Percentiles rank a stretch among this genome's conserved stretches.
phyloP scores from a whole-genome alignment of 202 grass and related monocot species.

The Schoenoplectus tabernaemontani region DNA sequence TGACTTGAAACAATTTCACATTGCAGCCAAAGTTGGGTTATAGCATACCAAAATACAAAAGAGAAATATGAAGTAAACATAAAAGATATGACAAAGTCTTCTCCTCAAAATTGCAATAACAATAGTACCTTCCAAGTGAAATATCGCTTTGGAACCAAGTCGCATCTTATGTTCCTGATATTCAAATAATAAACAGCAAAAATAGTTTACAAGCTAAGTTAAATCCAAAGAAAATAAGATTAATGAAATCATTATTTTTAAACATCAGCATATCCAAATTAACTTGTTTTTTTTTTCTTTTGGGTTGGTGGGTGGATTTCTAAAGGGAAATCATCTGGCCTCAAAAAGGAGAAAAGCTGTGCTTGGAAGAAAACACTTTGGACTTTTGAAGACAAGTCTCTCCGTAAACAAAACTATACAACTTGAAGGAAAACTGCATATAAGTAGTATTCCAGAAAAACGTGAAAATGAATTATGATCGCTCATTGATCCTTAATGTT shows the following conservation, averaged over 20 bases:
- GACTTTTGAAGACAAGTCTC: background rate
- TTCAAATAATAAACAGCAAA: slow-evolving; percentile 1
- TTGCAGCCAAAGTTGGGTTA: background rate
- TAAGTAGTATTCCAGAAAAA: background rate
- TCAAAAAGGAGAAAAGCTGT: background rate
- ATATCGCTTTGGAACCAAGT: slow-evolving; percentile 85
- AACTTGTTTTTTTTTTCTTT: background rate
- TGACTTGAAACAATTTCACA: background rate
- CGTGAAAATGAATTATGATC: background rate
- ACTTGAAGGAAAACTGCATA: background rate
- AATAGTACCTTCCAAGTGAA: slow-evolving; percentile 86
- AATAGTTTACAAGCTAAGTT: background rate
- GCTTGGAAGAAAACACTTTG: background rate
- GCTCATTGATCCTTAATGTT: background rate
- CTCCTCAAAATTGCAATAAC: background rate
- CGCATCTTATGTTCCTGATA: slow-evolving; percentile 98
- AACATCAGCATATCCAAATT: slow-evolving; percentile 6
- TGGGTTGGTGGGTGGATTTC: too few relatives aligned
- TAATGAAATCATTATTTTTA: background rate
- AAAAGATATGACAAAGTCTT: background rate
- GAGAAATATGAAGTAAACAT: slow-evolving; percentile 13
- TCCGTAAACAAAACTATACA: background rate
- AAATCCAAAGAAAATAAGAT: background rate
- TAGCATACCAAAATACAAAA: background rate
- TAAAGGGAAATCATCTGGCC: too few relatives aligned